phyloP scores from a whole-genome alignment of 495 filamentous ascomycete species.

The Lasiosphaeria miniovina region DNA sequence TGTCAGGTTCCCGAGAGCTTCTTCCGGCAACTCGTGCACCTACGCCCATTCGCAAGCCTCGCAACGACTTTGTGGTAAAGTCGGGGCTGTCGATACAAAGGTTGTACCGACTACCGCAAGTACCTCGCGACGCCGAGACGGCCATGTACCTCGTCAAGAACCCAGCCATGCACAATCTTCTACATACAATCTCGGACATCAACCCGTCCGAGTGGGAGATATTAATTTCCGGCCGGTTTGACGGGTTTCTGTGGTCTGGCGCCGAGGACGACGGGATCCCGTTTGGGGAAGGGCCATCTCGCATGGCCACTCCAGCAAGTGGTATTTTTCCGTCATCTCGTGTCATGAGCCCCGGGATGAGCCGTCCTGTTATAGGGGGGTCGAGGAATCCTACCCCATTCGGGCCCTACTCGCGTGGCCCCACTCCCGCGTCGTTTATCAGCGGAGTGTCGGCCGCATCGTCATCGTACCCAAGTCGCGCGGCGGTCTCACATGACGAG shows the following conservation, averaged over 20 bases:
- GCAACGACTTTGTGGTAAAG: conserved; percentile 66
- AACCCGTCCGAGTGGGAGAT: conserved; percentile 93
- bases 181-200: conserved; percentile 84
- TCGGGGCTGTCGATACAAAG: conserved; percentile 76
- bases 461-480: conserved; percentile 35
- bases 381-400: conserved; percentile 38
- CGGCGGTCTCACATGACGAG: conserved; percentile 79
- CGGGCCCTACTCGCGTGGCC: conserved; percentile 37
- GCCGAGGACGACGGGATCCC: conserved; percentile 60
- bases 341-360: conserved; percentile 21
- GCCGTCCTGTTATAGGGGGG: conserved; percentile 11
- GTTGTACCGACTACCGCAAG: conserved; percentile 68
- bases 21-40: conserved; percentile 53
- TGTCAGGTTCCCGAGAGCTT: conserved; percentile 64
- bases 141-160: conserved; percentile 88
- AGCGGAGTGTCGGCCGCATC: conserved; percentile 39
- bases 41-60: conserved; percentile 54
- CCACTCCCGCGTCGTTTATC: conserved; percentile 47
- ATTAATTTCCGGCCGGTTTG: conserved; percentile 90
- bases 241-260: conserved; percentile 95
- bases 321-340: conserved; percentile 38
- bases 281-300: conserved; percentile 46
- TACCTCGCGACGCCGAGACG: conserved; percentile 78
- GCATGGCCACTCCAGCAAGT: conserved; percentile 52
- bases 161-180: conserved; percentile 74